Conservation (phyloP, 352 stramenopile genomes). For the Sclerospora graminicola region DNA sequence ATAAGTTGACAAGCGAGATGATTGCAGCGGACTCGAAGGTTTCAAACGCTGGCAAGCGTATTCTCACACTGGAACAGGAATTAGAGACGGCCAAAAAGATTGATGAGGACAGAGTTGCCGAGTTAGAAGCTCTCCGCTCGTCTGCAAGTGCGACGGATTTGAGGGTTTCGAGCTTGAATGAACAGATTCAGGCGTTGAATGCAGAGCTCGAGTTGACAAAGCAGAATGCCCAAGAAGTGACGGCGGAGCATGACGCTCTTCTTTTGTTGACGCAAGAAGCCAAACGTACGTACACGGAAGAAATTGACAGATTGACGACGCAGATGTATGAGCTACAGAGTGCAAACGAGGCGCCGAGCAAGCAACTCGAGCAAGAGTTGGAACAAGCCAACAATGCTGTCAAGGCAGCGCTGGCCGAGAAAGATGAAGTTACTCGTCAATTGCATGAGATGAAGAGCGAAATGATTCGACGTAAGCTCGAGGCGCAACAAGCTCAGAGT, state of each 20-base stretch:
- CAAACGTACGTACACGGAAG: conserved; percentile 18
- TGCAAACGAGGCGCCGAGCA: conserved; percentile 13
- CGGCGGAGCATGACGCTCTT: conserved; percentile 1
- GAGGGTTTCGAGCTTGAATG: conserved; percentile 1
- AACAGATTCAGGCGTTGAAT: conserved; percentile 18
- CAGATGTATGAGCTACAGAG: conserved; percentile 23
- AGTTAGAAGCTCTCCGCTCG: conserved; percentile 10
- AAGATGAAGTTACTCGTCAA: conserved; percentile 23
- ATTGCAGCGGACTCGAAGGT: conserved; percentile 5
- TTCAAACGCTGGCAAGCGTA: conserved; percentile 7
- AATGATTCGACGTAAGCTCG: conserved; percentile 30
- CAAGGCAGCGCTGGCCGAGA: conserved; percentile 23
- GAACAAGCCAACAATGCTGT: conserved; percentile 19
- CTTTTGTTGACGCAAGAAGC: conserved; percentile 11
- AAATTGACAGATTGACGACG: conserved; percentile 19
- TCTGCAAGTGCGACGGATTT: conserved; percentile 11
- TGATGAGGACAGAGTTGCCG: conserved; percentile 4
- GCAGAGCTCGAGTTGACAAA: conserved; percentile 17
- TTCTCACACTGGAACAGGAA: conserved; percentile 15
- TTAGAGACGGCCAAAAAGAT: conserved; percentile 4
- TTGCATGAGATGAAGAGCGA: conserved; percentile 44
- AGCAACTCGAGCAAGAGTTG: conserved; percentile 19
- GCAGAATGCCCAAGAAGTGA: conserved; percentile 5
- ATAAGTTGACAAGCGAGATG: conserved; percentile 18
- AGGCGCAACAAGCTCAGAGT: conserved; percentile 26